Evolutionary conservation across 768 basidiomycete species (phyloP), one percentile per base, ranked within the genome.

Genomic region (Grammothele lineata): DNA sequence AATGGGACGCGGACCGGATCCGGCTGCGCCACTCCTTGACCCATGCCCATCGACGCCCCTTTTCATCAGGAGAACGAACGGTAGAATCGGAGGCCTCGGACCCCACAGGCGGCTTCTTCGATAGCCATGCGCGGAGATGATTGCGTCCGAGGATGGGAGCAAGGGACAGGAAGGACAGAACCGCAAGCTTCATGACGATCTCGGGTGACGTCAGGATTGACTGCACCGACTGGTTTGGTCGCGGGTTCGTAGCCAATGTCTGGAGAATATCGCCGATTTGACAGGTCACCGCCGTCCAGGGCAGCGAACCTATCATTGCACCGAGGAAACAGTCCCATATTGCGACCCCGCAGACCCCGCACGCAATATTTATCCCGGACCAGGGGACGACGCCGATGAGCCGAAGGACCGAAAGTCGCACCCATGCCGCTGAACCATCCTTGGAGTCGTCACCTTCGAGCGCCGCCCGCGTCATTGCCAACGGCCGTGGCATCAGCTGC

Each of bases 301-400:
- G 90, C 37, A 92, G 64, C 44, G 80, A 78, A 2, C 90, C 90
- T 45, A 92, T 89, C 69, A 92, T 91, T 5, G 83, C 76, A 30
- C 88, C 90, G 40, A 92, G 69, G 60, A 84, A 72, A 59, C 89
- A 92, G 62, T 92, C 87, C 47, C 70, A 61, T 40, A 89, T 59
- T 7, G 81, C 69, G 14, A 97, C 91, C 26, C 87, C 86, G 57
- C 87, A 89, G 22, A 95, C 91, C 42, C 93, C 93, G 66, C 87
- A 95, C 37, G 93, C 93, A 48, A 97, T 87, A 65, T 97, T 97
- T 73, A 97, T 92, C 49, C 91, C 92, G 47, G 89, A 91, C 94
- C 94, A 97, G 5, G 94, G 94, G 3, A 96, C 91, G 45, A 97
- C 81, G 17, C 94, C 94, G 58, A 95, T 80, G 48, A 95, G 81